Conservation (phyloP, 2,329 filamentous ascomycete species). For the Trichoderma pleuroti region DNA sequence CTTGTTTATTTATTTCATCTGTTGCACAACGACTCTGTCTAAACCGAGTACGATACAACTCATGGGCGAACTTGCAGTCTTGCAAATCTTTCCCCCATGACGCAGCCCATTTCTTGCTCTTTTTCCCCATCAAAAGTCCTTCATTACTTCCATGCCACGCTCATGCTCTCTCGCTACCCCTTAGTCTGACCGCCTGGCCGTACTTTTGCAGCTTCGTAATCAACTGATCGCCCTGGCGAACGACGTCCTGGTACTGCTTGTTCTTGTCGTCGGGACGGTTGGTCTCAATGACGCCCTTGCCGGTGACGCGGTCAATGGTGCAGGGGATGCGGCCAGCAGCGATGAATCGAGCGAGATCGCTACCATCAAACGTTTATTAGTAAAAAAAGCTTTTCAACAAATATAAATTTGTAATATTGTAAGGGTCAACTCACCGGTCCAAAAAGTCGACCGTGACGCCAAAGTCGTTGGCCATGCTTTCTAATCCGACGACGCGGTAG, state of each 20-base stretch:
- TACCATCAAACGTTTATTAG: conserved; percentile 33
- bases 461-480: conserved; percentile 96
- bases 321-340: conserved; percentile 90
- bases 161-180: conserved; percentile 88
- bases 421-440: conserved; percentile 83
- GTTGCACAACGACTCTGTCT: background rate
- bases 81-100: background rate
- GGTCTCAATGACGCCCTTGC: conserved; percentile 95
- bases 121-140: background rate
- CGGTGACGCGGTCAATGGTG: conserved; percentile 95
- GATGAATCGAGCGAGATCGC: conserved; percentile 95
- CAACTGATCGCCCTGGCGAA: conserved; percentile 94
- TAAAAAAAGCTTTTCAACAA: background rate
- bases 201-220: conserved; percentile 99
- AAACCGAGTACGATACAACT: background rate
- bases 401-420: too few relatives aligned
- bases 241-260: conserved; percentile 97
- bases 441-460: conserved; percentile 95
- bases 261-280: conserved; percentile 99
- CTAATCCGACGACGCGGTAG: conserved; percentile 93
- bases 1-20: background rate
- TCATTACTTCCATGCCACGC: background rate
- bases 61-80: background rate
- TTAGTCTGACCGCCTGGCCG: conserved; percentile 88
- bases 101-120: background rate